Conservation (phyloP, 208 protist genomes). For the Blastocrithidia nonstop region DNA sequence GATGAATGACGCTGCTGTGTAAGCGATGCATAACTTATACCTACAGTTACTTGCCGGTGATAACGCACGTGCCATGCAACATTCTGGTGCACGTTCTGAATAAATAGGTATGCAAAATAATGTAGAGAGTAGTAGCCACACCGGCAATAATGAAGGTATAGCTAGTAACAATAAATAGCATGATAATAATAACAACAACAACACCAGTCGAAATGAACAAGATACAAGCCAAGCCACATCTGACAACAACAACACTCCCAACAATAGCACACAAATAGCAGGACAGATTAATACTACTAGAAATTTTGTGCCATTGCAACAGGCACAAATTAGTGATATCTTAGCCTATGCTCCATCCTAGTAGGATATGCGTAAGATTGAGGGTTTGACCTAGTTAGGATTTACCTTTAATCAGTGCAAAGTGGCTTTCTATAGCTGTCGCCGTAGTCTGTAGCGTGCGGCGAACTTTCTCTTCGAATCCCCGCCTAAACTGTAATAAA, state of each 20-base stretch:
- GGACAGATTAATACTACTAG: too few relatives aligned
- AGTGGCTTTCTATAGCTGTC: conserved; percentile 62
- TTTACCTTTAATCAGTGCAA: conserved; percentile 76
- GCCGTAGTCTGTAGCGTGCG: conserved; percentile 63
- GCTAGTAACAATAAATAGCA: background rate
- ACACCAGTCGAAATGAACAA: background rate
- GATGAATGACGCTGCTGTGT: conserved; percentile 1
- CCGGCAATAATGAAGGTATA: background rate
- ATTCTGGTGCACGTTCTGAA: background rate
- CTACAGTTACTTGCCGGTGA: background rate
- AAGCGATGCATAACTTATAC: background rate
- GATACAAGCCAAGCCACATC: conserved; percentile 9
- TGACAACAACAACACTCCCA: conserved; percentile 16
- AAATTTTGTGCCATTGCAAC: too few relatives aligned
- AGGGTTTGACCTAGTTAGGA: conserved; percentile 62
- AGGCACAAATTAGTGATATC: too few relatives aligned
- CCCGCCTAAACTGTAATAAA: conserved; percentile 45
- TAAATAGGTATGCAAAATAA: too few relatives aligned
- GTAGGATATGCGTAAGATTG: conserved; percentile 75
- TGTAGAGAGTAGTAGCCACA: too few relatives aligned
- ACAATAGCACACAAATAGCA: too few relatives aligned
- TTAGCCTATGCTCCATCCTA: conserved; percentile 39
- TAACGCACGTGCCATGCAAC: background rate
- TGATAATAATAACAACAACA: background rate
- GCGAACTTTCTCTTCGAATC: conserved; percentile 80